Evolutionary conservation across 2,329 filamentous ascomycete species (phyloP).

Genomic region (Neopestalotiopsis rosae): DNA sequence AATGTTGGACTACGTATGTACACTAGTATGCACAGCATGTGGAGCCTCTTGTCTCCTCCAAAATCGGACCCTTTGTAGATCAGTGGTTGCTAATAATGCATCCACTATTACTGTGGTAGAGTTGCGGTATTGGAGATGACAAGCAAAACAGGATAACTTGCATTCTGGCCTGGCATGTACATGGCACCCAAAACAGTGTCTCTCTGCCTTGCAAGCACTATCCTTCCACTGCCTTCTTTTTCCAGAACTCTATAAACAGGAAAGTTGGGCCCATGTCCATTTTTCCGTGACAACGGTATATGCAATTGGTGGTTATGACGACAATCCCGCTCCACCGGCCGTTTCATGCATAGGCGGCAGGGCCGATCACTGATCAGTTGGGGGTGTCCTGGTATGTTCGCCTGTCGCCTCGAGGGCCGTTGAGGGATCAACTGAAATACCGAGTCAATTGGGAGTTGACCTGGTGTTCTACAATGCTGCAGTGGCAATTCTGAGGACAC

Average conservation of each 20-base stretch:
- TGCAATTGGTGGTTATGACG: conserved; percentile 30
- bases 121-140: not conserved
- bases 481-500: not conserved
- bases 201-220: not conserved
- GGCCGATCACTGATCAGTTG: conserved; percentile 10
- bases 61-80: not conserved
- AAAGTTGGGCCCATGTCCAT: conserved; percentile 14
- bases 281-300: conserved; percentile 11
- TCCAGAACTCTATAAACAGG: not conserved
- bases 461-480: not conserved
- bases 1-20: not conserved
- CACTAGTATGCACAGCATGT: not conserved
- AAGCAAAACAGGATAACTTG: no score
- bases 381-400: not conserved
- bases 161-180: no score
- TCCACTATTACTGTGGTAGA: not conserved
- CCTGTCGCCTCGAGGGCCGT: not conserved
- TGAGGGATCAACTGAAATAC: not conserved
- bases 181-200: not conserved
- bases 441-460: not conserved
- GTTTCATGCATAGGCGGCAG: conserved; percentile 20
- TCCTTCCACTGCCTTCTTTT: not conserved
- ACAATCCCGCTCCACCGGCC: conserved; percentile 26
- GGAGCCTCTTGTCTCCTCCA: not conserved
- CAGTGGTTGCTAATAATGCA: not conserved